phyloP scores from a whole-genome alignment of 2,329 filamentous ascomycete genomes.

The Xylogone sp. region DNA sequence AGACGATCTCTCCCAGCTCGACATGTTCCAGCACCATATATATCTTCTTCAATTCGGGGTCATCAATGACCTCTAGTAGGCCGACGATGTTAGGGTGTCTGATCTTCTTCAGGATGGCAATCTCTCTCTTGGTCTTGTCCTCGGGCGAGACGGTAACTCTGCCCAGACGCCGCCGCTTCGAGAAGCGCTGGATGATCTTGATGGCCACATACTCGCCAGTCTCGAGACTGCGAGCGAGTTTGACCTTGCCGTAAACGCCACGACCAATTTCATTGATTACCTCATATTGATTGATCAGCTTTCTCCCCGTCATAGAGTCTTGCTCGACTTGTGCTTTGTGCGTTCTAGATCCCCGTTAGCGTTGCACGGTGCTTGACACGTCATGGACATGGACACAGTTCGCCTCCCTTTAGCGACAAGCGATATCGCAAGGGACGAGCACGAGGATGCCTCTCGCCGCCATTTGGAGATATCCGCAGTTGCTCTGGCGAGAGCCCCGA shows the following conservation, averaged over 20 bases:
- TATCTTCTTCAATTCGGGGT: conserved; percentile 93
- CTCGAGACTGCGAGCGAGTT: conserved; percentile 78
- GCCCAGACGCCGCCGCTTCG: conserved; percentile 88
- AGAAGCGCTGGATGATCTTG: conserved; percentile 96
- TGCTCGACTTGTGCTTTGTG: conserved; percentile 89
- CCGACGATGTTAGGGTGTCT: conserved; percentile 96
- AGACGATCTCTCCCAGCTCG: conserved; percentile 88
- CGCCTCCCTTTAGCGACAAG: neutral
- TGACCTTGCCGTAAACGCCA: conserved; percentile 96
- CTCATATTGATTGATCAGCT: conserved; percentile 97
- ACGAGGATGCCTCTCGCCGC: neutral
- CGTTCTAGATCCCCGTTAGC: conserved; percentile 51
- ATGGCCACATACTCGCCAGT: conserved; percentile 83
- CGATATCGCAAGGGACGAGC: neutral
- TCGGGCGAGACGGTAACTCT: conserved; percentile 66
- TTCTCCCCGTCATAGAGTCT: conserved; percentile 83
- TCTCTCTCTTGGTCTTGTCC: conserved; percentile 89
- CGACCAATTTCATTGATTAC: conserved; percentile 94
- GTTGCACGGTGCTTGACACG: neutral
- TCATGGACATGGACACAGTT: neutral
- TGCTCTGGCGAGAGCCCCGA: too few species aligned
- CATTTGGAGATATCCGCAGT: neutral
- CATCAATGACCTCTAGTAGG: conserved; percentile 94
- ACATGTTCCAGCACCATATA: conserved; percentile 97
- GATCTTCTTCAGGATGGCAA: conserved; percentile 97